Evolutionary conservation across 139 green algal species (phyloP).

Genomic region (Microglena sp.): DNA sequence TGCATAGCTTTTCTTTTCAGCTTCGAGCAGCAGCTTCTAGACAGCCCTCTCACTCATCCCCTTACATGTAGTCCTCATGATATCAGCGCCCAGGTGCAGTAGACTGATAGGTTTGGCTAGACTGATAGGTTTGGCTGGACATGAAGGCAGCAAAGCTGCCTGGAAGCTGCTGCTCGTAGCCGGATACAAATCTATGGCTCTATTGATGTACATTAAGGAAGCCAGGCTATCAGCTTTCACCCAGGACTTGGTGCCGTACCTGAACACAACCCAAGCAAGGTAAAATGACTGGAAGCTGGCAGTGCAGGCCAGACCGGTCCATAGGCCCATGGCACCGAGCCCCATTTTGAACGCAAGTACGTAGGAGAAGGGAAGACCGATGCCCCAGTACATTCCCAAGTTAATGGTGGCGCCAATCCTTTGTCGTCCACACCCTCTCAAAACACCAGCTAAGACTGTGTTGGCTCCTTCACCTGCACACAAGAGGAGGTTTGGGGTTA

Average conservation of each 20-base stretch:
- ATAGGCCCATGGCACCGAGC: slow-evolving; percentile 49
- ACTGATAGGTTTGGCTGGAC: background rate
- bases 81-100: background rate
- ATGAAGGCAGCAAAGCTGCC: slow-evolving; percentile 1
- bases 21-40: too few relatives aligned
- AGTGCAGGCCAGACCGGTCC: slow-evolving; percentile 48
- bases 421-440: slow-evolving; percentile 47
- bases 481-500: too few relatives aligned
- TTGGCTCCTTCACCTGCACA: slow-evolving; percentile 51
- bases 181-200: too few relatives aligned
- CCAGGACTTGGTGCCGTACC: slow-evolving; percentile 1
- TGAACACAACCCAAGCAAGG: slow-evolving; percentile 34
- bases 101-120: background rate
- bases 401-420: slow-evolving; percentile 49
- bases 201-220: too few relatives aligned
- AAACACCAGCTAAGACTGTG: slow-evolving; percentile 44
- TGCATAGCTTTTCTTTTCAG: too few relatives aligned
- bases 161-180: too few relatives aligned
- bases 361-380: slow-evolving; percentile 46
- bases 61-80: background rate
- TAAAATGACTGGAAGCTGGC: slow-evolving; percentile 38
- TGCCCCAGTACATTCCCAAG: slow-evolving; percentile 47
- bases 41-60: too few relatives aligned
- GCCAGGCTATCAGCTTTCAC: background rate
- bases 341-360: slow-evolving; percentile 41